These are phyloP conservation scores for Leccinum disarticulatum DNA, from an alignment of 768 basidiomycete species.

Conservation along the genomic window DNA sequence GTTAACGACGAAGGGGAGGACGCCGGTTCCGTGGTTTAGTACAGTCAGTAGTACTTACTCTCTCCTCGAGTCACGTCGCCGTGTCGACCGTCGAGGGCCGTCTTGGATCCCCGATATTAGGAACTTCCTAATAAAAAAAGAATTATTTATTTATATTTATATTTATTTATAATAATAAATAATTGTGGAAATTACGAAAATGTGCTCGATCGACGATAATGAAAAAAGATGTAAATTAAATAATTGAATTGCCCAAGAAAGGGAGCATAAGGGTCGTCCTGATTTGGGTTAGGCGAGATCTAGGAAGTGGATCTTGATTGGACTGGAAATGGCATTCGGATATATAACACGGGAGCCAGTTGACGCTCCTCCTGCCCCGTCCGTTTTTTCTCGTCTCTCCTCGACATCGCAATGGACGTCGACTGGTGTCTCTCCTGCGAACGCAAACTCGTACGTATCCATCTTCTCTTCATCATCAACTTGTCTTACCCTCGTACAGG, in stretches of 20 bases:
- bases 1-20: neutral
- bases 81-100: constrained; percentile 10
- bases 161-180: constrained; percentile 9
- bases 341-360: constrained; percentile 29
- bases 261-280: constrained; percentile 19
- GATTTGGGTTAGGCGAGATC: constrained; percentile 20
- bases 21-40: constrained; percentile 28
- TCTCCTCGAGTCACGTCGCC: constrained; percentile 6
- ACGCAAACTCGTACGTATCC: constrained; percentile 50
- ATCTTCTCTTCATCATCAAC: neutral
- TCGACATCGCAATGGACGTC: constrained; percentile 49
- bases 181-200: constrained; percentile 21
- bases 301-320: constrained; percentile 20
- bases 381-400: constrained; percentile 14
- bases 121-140: too few relatives aligned
- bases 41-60: neutral
- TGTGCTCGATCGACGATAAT: constrained; percentile 36
- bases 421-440: constrained; percentile 74
- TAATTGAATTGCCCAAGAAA: constrained; percentile 28
- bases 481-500: constrained; percentile 2
- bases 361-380: constrained; percentile 14
- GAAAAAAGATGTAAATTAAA: constrained; percentile 32
- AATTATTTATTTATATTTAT: too few relatives aligned
- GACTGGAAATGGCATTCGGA: constrained; percentile 24
- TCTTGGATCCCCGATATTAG: constrained; percentile 4